Evolutionary conservation across 345 rosid genomes (phyloP), one percentile per base, ranked within the genome.

Genomic region (Diplotaxis tenuifolia): DNA sequence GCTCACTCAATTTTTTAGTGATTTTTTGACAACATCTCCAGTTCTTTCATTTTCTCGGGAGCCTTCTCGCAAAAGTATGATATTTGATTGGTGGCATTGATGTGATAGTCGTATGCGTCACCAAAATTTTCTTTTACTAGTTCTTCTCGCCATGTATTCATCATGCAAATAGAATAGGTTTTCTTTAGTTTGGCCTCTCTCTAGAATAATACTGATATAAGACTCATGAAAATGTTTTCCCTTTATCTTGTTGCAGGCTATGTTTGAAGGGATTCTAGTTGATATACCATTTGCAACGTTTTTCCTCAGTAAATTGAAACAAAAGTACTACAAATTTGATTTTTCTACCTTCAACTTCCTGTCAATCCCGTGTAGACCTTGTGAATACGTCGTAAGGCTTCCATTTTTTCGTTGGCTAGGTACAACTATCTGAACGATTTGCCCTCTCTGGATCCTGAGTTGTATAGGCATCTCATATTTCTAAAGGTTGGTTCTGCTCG

Each of bases 181-280:
- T 28, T 32, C n/a, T 64, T 25, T 20, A 9, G 22, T 4, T n/a
- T 52, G 18, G 12, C 60, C 8, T 66, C 29, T 68, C 20, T 42
- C 23, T 25, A 75, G 66, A 65, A 28, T n/a, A n/a, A n/a, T n/a
- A n/a, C n/a, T n/a, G n/a, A n/a, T n/a, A n/a, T n/a, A 50, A 61
- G 57, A 50, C 58, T 34, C 36, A 36, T 60, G 58, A 22, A 15
- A 22, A 29, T 21, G 31, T 52, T 12, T 71, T 65, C 7, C 64
- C 20, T 8, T 20, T 56, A 15, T 57, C 65, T 79, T 70, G 75
- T 53, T 84, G 83, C 84, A 95, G 99, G 98, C 98, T 50, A 90
- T 95, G 96, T 95, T 88, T 84, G 99, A 95, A 86, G 97, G 99
- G 68, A 92, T 95, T 84, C 91, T 95, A 42, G 98, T 95, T 80